These are phyloP conservation scores for Heterobasidion irregulare DNA, from an alignment of 1,284 basidiomycete species.

Conservation along the genomic window DNA sequence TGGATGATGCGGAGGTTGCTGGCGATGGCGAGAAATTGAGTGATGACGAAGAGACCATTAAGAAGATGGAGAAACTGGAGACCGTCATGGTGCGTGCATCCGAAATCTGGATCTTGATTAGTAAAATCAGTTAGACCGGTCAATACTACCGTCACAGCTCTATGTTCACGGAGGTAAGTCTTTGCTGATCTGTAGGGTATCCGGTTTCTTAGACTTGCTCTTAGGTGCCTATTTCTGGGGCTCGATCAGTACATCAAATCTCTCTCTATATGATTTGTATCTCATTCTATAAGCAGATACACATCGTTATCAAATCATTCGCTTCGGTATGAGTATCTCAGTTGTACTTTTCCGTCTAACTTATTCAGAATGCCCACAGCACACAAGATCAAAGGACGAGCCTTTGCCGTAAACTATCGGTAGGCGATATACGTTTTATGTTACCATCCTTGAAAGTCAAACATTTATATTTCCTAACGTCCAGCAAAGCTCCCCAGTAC, in stretches of 20 bases:
- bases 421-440: conserved; percentile 11
- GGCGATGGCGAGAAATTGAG: conserved; percentile 20
- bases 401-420: conserved; percentile 57
- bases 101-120: too few relatives aligned
- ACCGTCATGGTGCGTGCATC: conserved; percentile 40
- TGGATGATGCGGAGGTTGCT: conserved; percentile 20
- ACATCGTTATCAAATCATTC: conserved; percentile 63
- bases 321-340: conserved; percentile 32
- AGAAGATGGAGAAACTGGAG: conserved; percentile 46
- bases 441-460: not conserved
- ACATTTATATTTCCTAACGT: conserved; percentile 10
- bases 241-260: conserved; percentile 43
- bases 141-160: conserved; percentile 30
- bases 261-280: not conserved
- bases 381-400: conserved; percentile 63
- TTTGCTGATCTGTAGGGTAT: not conserved
- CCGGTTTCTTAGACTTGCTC: not conserved
- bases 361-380: conserved; percentile 27
- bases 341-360: not conserved
- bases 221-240: conserved; percentile 60
- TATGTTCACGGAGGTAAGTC: conserved; percentile 64
- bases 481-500: conserved; percentile 73
- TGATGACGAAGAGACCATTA: conserved; percentile 30
- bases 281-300: conserved; percentile 34
- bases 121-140: too few relatives aligned